A percentile compares a stretch with the other conserved stretches of the same genome.
Evolutionary conservation across 1,139 yeast genomes (phyloP).

Genomic region (Debaryomyces fabryi): DNA sequence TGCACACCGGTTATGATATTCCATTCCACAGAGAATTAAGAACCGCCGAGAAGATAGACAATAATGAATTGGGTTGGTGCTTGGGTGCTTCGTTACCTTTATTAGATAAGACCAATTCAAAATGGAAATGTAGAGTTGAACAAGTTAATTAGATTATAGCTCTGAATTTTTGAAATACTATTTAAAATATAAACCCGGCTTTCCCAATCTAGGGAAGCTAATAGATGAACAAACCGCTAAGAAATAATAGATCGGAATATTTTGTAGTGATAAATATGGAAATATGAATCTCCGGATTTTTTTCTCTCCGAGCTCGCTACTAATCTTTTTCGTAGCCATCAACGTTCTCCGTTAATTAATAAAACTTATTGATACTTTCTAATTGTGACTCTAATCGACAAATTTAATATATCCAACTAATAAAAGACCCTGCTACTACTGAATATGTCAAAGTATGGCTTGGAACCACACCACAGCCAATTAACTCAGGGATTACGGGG

Average conservation of each 20-base stretch:
- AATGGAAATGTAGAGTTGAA: constrained; percentile 70
- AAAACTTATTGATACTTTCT: neutral
- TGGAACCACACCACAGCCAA: constrained; percentile 1
- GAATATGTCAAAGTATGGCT: constrained; percentile 4
- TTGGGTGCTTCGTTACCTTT: constrained; percentile 95
- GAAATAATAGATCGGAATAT: neutral
- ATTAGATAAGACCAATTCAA: constrained; percentile 58
- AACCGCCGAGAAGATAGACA: constrained; percentile 86
- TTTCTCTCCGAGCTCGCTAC: constrained; percentile 1
- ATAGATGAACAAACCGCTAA: neutral
- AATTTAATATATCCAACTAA: neutral
- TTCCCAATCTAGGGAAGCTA: neutral
- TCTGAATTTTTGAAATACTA: neutral
- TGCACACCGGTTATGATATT: constrained; percentile 94
- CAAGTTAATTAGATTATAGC: constrained; percentile 9
- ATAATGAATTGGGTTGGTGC: constrained; percentile 97
- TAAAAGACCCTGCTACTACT: neutral
- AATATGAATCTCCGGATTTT: neutral
- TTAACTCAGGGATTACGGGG: constrained; percentile 1
- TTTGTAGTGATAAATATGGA: neutral
- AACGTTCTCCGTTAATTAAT: neutral
- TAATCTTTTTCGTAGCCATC: neutral
- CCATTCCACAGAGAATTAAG: constrained; percentile 86
- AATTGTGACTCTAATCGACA: neutral
- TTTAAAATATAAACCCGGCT: neutral